Percentiles rank a stretch among this genome's conserved stretches.
phyloP scores from a whole-genome alignment of 768 basidiomycete genomes.

The Scleroderma bovista region DNA sequence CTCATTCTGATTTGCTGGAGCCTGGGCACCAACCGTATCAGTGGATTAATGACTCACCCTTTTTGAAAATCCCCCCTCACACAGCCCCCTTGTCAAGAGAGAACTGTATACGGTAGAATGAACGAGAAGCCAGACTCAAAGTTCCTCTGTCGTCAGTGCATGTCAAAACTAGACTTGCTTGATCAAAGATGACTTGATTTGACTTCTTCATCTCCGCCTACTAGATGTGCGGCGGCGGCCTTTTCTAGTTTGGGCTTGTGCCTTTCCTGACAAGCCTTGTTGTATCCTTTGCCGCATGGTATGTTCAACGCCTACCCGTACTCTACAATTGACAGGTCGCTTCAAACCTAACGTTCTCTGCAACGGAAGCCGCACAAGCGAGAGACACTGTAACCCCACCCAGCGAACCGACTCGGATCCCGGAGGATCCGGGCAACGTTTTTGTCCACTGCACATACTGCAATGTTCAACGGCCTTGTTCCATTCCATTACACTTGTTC shows the following conservation, averaged over 20 bases:
- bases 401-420: background rate
- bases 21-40: background rate
- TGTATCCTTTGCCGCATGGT: too few relatives aligned
- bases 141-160: background rate
- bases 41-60: background rate
- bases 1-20: background rate
- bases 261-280: background rate
- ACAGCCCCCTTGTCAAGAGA: background rate
- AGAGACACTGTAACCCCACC: background rate
- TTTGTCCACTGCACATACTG: background rate
- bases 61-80: background rate
- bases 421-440: background rate
- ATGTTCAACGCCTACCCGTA: slow-evolving; percentile 21
- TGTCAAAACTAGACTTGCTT: background rate
- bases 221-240: slow-evolving; percentile 5
- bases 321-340: slow-evolving; percentile 8
- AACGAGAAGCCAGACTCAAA: background rate
- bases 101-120: too few relatives aligned
- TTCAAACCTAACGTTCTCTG: background rate
- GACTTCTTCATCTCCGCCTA: slow-evolving; percentile 29
- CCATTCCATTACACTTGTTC: background rate
- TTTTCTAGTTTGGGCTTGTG: slow-evolving; percentile 15
- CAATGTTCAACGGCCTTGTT: background rate
- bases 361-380: background rate
- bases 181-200: background rate